phyloP scores from a whole-genome alignment of 2,329 filamentous ascomycete species.

The Calonectria honghensis region DNA sequence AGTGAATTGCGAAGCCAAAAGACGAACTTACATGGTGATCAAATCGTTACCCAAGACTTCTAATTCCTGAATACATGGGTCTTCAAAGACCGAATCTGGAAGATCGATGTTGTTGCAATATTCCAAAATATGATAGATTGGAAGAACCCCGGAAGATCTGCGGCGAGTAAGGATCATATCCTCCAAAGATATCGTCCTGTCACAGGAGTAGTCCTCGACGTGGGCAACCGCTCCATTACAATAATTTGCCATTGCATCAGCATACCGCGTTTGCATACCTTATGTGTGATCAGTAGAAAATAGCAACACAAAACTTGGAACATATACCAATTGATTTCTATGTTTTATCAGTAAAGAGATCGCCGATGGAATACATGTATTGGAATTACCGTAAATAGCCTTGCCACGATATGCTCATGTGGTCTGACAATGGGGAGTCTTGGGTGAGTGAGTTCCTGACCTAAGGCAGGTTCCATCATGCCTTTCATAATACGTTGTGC shows the following conservation, averaged over 20 bases:
- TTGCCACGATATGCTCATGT: not conserved
- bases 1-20: not conserved
- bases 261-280: not conserved
- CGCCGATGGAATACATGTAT: too few species aligned
- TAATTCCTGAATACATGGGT: not conserved
- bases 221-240: not conserved
- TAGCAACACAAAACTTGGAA: fast-evolving
- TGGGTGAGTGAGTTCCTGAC: not conserved
- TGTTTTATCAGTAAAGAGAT: not conserved
- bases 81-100: not conserved
- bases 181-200: not conserved
- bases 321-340: not conserved
- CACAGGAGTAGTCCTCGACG: not conserved
- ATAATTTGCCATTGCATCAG: not conserved
- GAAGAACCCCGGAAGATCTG: not conserved
- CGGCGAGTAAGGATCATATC: not conserved
- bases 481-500: not conserved
- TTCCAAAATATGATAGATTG: not conserved
- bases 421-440: not conserved
- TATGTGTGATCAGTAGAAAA: not conserved
- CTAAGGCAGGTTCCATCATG: not conserved
- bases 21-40: not conserved
- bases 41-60: not conserved
- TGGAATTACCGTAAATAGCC: not conserved
- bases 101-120: not conserved